Base-by-base conservation (phyloP, 768 basidiomycete genomes). In the Chlorophyllum brunneum region DNA sequence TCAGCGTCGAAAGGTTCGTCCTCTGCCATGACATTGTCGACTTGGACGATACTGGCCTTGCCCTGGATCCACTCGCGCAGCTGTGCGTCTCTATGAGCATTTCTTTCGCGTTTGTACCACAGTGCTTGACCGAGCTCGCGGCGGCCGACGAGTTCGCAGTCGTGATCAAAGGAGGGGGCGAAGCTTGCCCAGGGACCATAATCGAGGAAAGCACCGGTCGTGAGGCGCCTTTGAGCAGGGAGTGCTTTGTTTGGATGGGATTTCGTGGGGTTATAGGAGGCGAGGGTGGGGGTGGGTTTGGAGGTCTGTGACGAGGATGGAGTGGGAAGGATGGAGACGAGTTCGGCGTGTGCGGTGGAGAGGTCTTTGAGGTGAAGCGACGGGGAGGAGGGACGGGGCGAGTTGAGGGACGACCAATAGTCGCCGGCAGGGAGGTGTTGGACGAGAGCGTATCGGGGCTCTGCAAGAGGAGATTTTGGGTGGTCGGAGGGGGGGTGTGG, bases 121-220 rank as follows among this genome's bases (percentile, higher is more conserved):
- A 83, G 65, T 9, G 82, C 66, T 62, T 87, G 79, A 11, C 80
- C 83, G 51, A 92, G 72, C 45, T 78, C 72, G 1, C 70, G 65
- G 49, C 80, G 74, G 3, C 88, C 88, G 5, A 91, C 68, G 59
- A 88, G 80, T 43, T 80, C 77, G n/a, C 83, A 83, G 54, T 88
- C 84, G 57, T 88, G 85, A 54, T 89, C 86, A 63, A 88, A 92
- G 8, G 75, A 70, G 1, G 90, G 90, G 0, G 90, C 89, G 66
- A 92, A 92, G 61, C 79, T 85, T 5, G 88, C 68, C 60, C 75
- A 86, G 10, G 76, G 74, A 0, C 90, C 91, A 60, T 92, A 92
- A 65, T 93, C 86, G 5, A 93, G 71, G 62, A 92, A 92, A 0
- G 74, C 66, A 48, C 86, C 88, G 23, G 81, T 75, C 38, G 80